Base-by-base conservation (phyloP, 257 asterid genomes). In the Solanum chiquidenum region DNA sequence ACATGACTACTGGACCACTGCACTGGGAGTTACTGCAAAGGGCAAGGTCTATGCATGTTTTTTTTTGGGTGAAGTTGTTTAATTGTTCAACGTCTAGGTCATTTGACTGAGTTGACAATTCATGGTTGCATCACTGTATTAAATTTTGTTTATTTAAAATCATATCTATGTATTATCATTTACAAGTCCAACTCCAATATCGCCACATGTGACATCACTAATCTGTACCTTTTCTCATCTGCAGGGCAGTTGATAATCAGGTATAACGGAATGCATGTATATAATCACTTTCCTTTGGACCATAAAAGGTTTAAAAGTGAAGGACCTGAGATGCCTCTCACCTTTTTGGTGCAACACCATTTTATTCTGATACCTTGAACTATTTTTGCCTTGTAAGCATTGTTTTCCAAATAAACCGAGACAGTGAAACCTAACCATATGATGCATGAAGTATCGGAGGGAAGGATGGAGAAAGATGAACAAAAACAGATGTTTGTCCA, bases 211-310 rank as follows among this genome's bases (percentile, higher is more conserved):
- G 75, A 21, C 84, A 52, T 44, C 58, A 46, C 84, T 83, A 46
- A 89, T 89, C 89, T 85, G 87, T 89, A 34, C 87, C 87, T 77
- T 86, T 90, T 85, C 87, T 89, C 88, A 75, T 90, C 33, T 93
- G 98, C 98, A 97, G 99, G 95, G 99, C 99, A 60, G 93, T 90
- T 86, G 99, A 97, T 93, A 95, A 95, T 92, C 99, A 95, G 98
- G 98, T 97, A 93, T 44, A 29, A 80, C 29, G 9, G 68, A 80
- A 46, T 46, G 62, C 66, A 49, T 16, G 18, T 27, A 44, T 79
- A 27, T 79, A 27, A 46, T 27, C 66, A 46, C 85, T 44, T 46
- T 13, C 68, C 40, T 44, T 80, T 16, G 85, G 85, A 80, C 85
- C 20, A 46, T 49, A 46, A 80, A 42, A 46, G 66, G 68, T 46